A percentile compares a stretch with the other conserved stretches of the same genome.
Evolutionary conservation across 202 grass and related monocot genomes (phyloP).

Genomic region (Zoysia matrella): DNA sequence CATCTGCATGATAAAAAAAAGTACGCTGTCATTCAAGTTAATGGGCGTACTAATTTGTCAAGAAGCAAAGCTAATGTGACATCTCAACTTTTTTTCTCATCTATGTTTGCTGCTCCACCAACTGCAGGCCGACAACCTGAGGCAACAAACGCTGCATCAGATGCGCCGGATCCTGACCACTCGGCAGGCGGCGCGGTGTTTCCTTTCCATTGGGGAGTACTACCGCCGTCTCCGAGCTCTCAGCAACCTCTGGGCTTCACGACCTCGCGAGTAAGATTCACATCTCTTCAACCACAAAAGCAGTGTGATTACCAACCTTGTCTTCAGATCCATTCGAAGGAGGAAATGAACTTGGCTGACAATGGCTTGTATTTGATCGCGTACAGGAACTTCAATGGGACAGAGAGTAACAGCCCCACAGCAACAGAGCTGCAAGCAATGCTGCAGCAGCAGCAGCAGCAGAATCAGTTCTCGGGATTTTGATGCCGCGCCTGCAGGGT

Average conservation of each 20-base stretch:
- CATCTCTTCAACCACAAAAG: constrained; percentile 19
- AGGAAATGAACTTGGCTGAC: constrained; percentile 31
- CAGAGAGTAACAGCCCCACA: constrained; percentile 65
- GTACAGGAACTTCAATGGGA: constrained; percentile 69
- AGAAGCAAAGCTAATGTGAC: constrained; percentile 40
- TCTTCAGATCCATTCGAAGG: neutral
- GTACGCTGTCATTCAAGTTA: constrained; percentile 38
- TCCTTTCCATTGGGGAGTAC: constrained; percentile 93
- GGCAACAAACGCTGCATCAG: constrained; percentile 88
- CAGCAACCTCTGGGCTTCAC: constrained; percentile 87
- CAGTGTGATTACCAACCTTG: neutral
- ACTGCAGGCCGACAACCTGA: constrained; percentile 88
- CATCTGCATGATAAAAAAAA: constrained; percentile 33
- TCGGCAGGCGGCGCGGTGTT: constrained; percentile 75
- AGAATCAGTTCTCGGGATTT: constrained; percentile 73
- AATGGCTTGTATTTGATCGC: constrained; percentile 24
- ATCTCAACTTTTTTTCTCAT: constrained; percentile 41
- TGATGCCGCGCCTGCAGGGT: constrained; percentile 48
- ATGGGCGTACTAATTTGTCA: constrained; percentile 20
- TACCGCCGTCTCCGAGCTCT: constrained; percentile 81
- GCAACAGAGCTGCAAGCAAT: constrained; percentile 68
- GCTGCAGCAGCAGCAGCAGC: constrained; percentile 53
- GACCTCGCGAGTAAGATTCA: constrained; percentile 76
- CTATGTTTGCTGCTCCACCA: neutral
- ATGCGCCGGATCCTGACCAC: constrained; percentile 78